Evolutionary conservation across 768 basidiomycete species (phyloP).

Genomic region (Tubosaeta sp.): DNA sequence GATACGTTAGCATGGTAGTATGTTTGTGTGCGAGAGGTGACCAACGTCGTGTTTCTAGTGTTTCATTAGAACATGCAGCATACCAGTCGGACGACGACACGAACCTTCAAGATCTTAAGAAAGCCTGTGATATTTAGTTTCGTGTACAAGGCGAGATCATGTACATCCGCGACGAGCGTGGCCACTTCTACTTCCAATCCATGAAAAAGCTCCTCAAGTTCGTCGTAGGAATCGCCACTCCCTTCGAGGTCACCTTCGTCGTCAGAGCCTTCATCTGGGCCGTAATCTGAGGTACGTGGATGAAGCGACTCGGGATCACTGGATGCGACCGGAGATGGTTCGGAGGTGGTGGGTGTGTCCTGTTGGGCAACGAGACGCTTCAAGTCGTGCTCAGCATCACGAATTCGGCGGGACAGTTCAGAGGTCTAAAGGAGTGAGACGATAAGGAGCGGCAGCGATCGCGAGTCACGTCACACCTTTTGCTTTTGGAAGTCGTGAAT

Average conservation of each 20-base stretch:
- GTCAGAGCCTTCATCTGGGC: conserved; percentile 68
- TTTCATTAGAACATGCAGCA: conserved; percentile 5
- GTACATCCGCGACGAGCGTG: conserved; percentile 87
- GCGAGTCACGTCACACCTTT: conserved; percentile 53
- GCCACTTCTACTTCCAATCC: conserved; percentile 92
- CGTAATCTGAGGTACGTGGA: conserved; percentile 39
- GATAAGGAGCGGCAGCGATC: not conserved
- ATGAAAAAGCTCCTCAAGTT: conserved; percentile 82
- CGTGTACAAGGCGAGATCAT: conserved; percentile 88
- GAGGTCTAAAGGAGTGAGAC: conserved; percentile 47
- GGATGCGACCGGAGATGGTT: conserved; percentile 20
- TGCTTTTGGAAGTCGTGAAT: conserved; percentile 89
- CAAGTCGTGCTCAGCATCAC: conserved; percentile 77
- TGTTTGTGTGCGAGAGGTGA: not conserved
- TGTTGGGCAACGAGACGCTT: conserved; percentile 69
- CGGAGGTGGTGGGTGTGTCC: conserved; percentile 18
- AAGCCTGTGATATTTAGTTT: conserved; percentile 99
- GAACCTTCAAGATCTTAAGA: conserved; percentile 93
- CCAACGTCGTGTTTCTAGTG: conserved; percentile 88
- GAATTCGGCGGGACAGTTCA: conserved; percentile 79
- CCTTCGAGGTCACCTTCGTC: conserved; percentile 44
- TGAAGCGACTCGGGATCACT: conserved; percentile 58
- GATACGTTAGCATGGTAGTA: conserved; percentile 6
- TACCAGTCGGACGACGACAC: conserved; percentile 7
- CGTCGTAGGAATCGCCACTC: conserved; percentile 58